Conservation (phyloP, 805 yeast genomes). For the Metschnikowia shivogae region DNA sequence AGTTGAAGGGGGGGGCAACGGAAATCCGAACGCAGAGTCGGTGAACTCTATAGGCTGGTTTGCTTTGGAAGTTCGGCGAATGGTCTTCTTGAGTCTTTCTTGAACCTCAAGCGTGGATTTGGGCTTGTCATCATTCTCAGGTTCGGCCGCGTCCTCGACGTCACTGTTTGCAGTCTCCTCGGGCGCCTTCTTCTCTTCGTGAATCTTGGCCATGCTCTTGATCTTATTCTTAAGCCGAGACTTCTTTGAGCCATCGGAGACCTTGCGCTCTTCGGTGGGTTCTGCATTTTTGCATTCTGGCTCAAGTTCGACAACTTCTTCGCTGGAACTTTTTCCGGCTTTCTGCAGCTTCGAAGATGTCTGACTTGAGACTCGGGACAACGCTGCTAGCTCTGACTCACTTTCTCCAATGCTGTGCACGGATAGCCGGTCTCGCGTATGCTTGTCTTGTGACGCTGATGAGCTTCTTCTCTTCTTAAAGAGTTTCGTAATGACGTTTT, state of each 20-base stretch:
- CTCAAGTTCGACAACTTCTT: neutral
- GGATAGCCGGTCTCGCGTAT: neutral
- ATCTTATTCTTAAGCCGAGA: conserved; percentile 15
- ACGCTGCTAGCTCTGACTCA: neutral
- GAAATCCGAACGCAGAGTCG: conserved; percentile 85
- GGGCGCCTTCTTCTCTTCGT: conserved; percentile 8
- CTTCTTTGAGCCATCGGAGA: conserved; percentile 9
- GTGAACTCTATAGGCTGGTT: conserved; percentile 48
- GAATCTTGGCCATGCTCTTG: conserved; percentile 15
- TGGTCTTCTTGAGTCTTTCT: conserved; percentile 40
- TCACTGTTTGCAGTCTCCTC: neutral
- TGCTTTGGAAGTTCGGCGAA: conserved; percentile 38
- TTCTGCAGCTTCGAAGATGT: neutral
- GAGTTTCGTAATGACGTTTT: conserved; percentile 38
- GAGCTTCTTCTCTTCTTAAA: conserved; percentile 33
- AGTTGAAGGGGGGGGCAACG: conserved; percentile 73
- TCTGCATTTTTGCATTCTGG: neutral
- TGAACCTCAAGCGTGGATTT: conserved; percentile 39
- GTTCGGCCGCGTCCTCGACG: conserved; percentile 5
- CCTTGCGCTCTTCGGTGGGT: conserved; percentile 5
- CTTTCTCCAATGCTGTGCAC: neutral
- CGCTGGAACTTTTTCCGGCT: conserved; percentile 1
- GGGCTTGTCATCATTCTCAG: conserved; percentile 21
- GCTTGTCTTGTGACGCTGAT: conserved; percentile 13
- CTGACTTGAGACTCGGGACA: neutral